A percentile compares a stretch with the other conserved stretches of the same genome.
phyloP scores from a whole-genome alignment of 352 stramenopile species.

The Pythium phragmitis region DNA sequence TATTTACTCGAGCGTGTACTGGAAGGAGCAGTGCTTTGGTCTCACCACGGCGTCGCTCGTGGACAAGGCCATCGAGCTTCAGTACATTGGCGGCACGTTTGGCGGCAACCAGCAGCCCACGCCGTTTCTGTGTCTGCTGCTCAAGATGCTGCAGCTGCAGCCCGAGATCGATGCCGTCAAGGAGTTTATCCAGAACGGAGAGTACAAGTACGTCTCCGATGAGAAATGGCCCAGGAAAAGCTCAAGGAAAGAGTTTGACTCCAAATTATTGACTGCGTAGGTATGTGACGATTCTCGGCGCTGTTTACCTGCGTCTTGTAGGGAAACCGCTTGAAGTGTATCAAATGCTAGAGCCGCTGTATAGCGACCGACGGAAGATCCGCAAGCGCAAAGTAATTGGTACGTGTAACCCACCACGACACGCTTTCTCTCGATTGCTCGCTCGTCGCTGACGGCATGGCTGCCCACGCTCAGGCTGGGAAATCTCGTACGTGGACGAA shows the following conservation, averaged over 20 bases:
- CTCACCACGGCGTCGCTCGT: conserved; percentile 95
- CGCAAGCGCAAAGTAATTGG: conserved; percentile 78
- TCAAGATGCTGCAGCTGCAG: conserved; percentile 99
- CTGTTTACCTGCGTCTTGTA: conserved; percentile 96
- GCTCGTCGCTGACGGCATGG: neutral
- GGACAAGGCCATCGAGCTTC: conserved; percentile 95
- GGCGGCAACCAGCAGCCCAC: conserved; percentile 95
- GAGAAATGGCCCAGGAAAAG: neutral
- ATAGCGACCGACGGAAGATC: conserved; percentile 96
- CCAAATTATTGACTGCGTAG: conserved; percentile 19
- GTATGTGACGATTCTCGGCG: conserved; percentile 94
- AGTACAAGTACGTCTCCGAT: conserved; percentile 90
- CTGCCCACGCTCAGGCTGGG: conserved; percentile 65
- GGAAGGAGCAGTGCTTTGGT: conserved; percentile 98
- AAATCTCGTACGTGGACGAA: conserved; percentile 95
- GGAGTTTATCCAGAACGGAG: conserved; percentile 95
- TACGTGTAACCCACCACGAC: conserved; percentile 10
- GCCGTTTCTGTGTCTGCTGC: conserved; percentile 96
- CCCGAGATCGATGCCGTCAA: conserved; percentile 94
- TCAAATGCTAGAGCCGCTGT: conserved; percentile 93
- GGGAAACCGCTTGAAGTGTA: conserved; percentile 92
- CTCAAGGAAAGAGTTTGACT: neutral
- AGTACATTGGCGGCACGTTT: conserved; percentile 92
- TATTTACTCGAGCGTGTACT: conserved; percentile 95
- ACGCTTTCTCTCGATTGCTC: neutral